phyloP scores from a whole-genome alignment of 192 early-diverging fungal genomes.

The Coemansia sp. region DNA sequence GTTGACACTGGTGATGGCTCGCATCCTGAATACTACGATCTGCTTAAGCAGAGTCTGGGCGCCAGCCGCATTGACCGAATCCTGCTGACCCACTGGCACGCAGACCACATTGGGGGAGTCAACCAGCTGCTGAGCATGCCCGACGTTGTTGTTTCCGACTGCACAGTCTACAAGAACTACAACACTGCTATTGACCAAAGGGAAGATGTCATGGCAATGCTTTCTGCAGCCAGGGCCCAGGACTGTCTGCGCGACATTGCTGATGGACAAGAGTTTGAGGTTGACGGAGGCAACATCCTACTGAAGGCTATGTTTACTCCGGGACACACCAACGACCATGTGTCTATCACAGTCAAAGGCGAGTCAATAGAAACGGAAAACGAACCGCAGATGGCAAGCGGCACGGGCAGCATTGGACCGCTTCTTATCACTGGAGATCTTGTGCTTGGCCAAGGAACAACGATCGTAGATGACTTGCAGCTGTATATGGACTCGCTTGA shows the following conservation, averaged over 20 bases:
- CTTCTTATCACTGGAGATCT: constrained; percentile 77
- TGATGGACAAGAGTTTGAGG: constrained; percentile 64
- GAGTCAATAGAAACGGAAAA: constrained; percentile 46
- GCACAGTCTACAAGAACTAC: constrained; percentile 32
- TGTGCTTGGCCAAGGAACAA: constrained; percentile 80
- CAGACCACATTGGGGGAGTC: constrained; percentile 77
- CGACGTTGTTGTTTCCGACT: constrained; percentile 13
- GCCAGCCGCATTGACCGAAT: constrained; percentile 58
- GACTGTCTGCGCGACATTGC: constrained; percentile 27
- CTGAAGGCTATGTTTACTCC: constrained; percentile 71
- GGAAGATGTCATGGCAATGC: constrained; percentile 5
- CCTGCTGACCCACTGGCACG: constrained; percentile 79
- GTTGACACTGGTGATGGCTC: constrained; percentile 79
- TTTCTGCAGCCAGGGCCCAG: neutral
- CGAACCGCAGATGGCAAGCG: neutral
- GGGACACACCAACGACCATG: constrained; percentile 82
- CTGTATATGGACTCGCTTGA: constrained; percentile 70
- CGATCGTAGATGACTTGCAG: constrained; percentile 72
- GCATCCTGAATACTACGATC: constrained; percentile 61
- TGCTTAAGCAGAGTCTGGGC: constrained; percentile 59
- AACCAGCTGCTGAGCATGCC: constrained; percentile 20
- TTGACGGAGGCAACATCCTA: constrained; percentile 61
- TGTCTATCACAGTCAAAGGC: constrained; percentile 66
- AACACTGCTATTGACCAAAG: neutral
- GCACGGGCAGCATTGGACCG: neutral